Evolutionary conservation across 495 filamentous ascomycete species (phyloP).

Genomic region (Penicillium psychrofluorescens): DNA sequence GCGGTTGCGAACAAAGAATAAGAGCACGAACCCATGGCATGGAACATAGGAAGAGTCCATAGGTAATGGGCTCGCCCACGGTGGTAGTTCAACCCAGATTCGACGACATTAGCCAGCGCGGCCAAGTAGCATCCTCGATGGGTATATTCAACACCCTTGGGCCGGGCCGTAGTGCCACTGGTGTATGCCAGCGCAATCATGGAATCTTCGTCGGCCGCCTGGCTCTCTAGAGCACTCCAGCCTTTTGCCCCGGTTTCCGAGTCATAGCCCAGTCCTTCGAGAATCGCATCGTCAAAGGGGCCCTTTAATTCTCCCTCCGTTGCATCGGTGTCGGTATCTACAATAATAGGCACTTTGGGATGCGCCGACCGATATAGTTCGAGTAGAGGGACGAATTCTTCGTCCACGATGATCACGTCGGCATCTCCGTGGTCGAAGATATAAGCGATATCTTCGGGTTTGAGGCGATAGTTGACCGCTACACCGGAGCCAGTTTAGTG

Average conservation of each 20-base stretch:
- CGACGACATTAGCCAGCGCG: slow-evolving; percentile 76
- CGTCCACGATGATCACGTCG: slow-evolving; percentile 82
- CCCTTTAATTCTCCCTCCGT: slow-evolving; percentile 66
- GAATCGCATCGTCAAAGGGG: slow-evolving; percentile 76
- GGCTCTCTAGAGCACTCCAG: slow-evolving; percentile 68
- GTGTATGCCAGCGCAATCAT: slow-evolving; percentile 86
- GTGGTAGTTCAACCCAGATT: slow-evolving; percentile 72
- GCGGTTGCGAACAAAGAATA: background rate
- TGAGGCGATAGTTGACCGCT: slow-evolving; percentile 86
- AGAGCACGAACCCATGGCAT: slow-evolving; percentile 61
- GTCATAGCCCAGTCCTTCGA: slow-evolving; percentile 73
- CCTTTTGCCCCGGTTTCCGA: slow-evolving; percentile 50
- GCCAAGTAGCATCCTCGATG: slow-evolving; percentile 84
- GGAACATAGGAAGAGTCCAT: slow-evolving; percentile 96
- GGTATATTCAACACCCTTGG: slow-evolving; percentile 92
- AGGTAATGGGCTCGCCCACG: slow-evolving; percentile 68
- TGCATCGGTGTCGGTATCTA: slow-evolving; percentile 81
- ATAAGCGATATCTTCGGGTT: slow-evolving; percentile 79
- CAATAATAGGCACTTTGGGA: slow-evolving; percentile 57
- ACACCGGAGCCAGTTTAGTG: background rate
- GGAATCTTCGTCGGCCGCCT: slow-evolving; percentile 66
- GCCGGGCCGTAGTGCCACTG: slow-evolving; percentile 82
- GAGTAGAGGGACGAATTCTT: slow-evolving; percentile 66
- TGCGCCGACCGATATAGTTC: slow-evolving; percentile 51
- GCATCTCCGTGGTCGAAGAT: slow-evolving; percentile 82